Evolutionary conservation across 1,284 basidiomycete species (phyloP).

Genomic region (Austroboletus novae-zelandiae): DNA sequence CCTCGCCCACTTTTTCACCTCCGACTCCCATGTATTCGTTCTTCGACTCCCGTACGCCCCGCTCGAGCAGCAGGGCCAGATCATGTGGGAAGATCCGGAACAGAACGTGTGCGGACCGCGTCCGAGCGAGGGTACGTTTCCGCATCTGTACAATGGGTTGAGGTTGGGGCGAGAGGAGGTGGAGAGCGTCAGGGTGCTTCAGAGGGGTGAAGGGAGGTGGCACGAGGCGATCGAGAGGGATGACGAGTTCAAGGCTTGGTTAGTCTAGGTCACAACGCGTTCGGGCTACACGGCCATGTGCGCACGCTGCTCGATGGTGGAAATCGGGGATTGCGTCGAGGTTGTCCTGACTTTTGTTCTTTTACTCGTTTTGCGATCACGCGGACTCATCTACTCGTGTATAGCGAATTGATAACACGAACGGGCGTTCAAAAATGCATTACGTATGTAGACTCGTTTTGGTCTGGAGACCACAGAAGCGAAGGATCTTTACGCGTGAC

Average conservation of each 20-base stretch:
- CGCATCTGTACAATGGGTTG: conserved; percentile 29
- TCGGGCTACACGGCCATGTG: too few species aligned
- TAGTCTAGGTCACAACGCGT: conserved; percentile 8
- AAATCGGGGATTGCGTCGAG: too few species aligned
- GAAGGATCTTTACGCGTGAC: too few species aligned
- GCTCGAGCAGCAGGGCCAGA: neutral
- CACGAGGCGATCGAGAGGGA: conserved; percentile 12
- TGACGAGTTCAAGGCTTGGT: conserved; percentile 17
- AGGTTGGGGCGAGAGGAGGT: conserved; percentile 23
- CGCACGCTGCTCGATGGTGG: too few species aligned
- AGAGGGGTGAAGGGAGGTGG: conserved; percentile 14
- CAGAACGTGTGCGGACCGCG: conserved; percentile 23
- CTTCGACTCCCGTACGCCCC: conserved; percentile 24
- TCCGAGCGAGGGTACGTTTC: conserved; percentile 27
- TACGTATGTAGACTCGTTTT: too few species aligned
- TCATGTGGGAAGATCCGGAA: conserved; percentile 29
- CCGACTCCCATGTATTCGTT: conserved; percentile 18
- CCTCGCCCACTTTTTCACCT: conserved; percentile 22
- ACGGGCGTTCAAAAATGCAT: too few species aligned
- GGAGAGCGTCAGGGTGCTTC: conserved; percentile 23
- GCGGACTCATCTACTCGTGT: too few species aligned
- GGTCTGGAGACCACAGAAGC: too few species aligned
- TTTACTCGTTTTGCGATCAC: too few species aligned
- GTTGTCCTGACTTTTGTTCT: too few species aligned
- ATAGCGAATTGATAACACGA: too few species aligned